phyloP scores from a whole-genome alignment of 2,329 filamentous ascomycete genomes.

The Pezizomycotina sp. region DNA sequence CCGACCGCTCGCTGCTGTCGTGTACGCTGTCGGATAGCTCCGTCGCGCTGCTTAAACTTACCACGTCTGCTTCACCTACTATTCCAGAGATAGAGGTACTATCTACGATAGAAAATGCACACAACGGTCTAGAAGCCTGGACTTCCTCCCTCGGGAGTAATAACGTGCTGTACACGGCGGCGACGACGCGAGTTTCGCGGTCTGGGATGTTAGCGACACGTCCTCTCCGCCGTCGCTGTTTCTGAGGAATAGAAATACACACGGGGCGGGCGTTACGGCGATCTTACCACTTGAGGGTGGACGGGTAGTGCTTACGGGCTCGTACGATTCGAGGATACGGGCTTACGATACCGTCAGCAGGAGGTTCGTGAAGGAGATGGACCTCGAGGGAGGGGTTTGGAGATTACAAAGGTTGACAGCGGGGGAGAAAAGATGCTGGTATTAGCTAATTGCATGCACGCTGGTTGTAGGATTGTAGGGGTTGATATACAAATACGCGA shows the following conservation, averaged over 20 bases:
- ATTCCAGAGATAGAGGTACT: slow-evolving; percentile 4
- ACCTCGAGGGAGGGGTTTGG: slow-evolving; percentile 75
- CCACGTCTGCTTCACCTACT: too few relatives aligned
- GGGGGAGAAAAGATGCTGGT: slow-evolving; percentile 32
- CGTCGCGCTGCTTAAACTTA: too few relatives aligned
- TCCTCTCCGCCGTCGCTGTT: not conserved
- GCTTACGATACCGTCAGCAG: slow-evolving; percentile 40
- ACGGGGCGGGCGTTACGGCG: slow-evolving; percentile 14
- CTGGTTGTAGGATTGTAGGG: slow-evolving; percentile 52
- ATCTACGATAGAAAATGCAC: slow-evolving; percentile 1
- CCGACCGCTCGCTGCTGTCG: too few relatives aligned
- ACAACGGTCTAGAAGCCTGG: slow-evolving; percentile 14
- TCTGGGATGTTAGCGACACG: slow-evolving; percentile 5
- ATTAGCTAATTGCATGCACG: slow-evolving; percentile 90
- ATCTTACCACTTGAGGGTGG: slow-evolving; percentile 11
- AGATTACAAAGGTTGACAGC: slow-evolving; percentile 40
- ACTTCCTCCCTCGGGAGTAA: slow-evolving; percentile 7
- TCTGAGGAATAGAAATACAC: slow-evolving; percentile 9
- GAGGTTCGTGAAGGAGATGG: slow-evolving; percentile 38
- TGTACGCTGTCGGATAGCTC: too few relatives aligned
- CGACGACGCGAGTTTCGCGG: slow-evolving; percentile 14
- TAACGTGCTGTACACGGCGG: slow-evolving; percentile 11
- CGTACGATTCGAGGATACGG: slow-evolving; percentile 74
- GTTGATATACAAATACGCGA: slow-evolving; percentile 40
- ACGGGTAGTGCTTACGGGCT: slow-evolving; percentile 49